Evolutionary conservation across 1,284 basidiomycete species (phyloP), one percentile per base, ranked within the genome.

Genomic region (Puccinia coronata): DNA sequence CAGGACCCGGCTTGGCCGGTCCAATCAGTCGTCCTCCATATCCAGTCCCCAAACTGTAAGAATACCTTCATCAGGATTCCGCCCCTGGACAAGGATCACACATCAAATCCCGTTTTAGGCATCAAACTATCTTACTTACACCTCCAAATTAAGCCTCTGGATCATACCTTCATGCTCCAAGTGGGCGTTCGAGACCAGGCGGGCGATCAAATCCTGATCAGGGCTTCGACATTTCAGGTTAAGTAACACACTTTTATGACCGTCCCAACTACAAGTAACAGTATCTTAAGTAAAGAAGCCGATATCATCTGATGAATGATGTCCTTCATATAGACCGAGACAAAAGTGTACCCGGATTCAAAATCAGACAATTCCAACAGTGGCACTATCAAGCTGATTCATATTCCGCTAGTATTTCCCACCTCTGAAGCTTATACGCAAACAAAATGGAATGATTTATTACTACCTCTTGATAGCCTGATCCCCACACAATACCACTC

Each of bases 151-250:
- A 78, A 78, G 41, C 61, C 61, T 53, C 36, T 78, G 11, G 53
- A 70, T 41, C 76, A 78, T 69, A 63, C 61, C 9, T 78, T 78
- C 49, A 67, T 78, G 61, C 14, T 78, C n/a, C 43, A 78, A 55
- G 49, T 78, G 16, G 76, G 61, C 31, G 49, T 69, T 28, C 41
- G 51, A 12, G 76, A 70, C 39, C 49, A 69, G 28, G 34, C 43
- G 2, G 61, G 43, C 0, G 49, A 70, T 41, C 63, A 16, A 70
- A 69, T 78, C 14, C 12, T 53, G 49, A 69, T 78, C 43, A 78
- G 76, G 63, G 63, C 61, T 78, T 78, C 76, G n/a, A 55, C 61
- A 20, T 78, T 78, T 55, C 76, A 78, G 55, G 76, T 78, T 78
- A 36, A 55, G 36, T 78, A 25, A 53, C 34, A 34, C 47, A 9